Percentiles rank a stretch among this genome's conserved stretches.
Conservation (phyloP, 2,329 filamentous ascomycete genomes). For the Leptographium radiaticola region DNA sequence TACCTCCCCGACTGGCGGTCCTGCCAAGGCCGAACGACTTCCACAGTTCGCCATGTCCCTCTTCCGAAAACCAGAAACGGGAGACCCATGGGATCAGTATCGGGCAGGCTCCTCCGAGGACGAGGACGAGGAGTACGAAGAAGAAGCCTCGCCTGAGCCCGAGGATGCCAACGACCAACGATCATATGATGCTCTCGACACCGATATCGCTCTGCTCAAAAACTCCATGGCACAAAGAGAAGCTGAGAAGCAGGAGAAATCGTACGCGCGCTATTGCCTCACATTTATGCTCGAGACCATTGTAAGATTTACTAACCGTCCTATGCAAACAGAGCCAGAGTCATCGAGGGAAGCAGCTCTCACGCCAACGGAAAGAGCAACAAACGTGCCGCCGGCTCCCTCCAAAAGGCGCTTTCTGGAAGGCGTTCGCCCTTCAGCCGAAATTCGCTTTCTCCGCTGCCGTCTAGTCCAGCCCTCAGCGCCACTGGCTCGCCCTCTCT, state of each 20-base stretch:
- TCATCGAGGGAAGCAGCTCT: conserved; percentile 18
- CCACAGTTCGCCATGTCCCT: conserved; percentile 37
- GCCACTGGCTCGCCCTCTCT: conserved; percentile 40
- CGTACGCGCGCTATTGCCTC: conserved; percentile 20
- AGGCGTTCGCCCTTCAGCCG: conserved; percentile 11
- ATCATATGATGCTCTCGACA: conserved; percentile 25
- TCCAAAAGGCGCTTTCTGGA: conserved; percentile 11
- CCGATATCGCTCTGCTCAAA: conserved; percentile 37
- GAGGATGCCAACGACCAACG: conserved; percentile 14
- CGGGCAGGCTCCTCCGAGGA: conserved; percentile 10
- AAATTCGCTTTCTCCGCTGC: conserved; percentile 20
- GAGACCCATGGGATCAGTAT: conserved; percentile 10
- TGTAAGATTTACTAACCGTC: conserved; percentile 7
- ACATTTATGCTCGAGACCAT: background rate
- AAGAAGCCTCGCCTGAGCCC: conserved; percentile 9
- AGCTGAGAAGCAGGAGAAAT: conserved; percentile 31
- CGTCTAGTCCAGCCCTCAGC: conserved; percentile 43
- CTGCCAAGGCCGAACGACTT: conserved; percentile 32
- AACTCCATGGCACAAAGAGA: conserved; percentile 29
- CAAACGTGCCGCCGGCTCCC: conserved; percentile 12
- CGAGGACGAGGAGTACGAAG: conserved; percentile 11
- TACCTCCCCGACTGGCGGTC: conserved; percentile 35
- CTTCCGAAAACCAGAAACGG: conserved; percentile 27
- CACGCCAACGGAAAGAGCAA: conserved; percentile 9
- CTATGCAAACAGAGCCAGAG: conserved; percentile 21